Base-by-base conservation (phyloP, 208 protist genomes). In the Trichomonas tenax region DNA sequence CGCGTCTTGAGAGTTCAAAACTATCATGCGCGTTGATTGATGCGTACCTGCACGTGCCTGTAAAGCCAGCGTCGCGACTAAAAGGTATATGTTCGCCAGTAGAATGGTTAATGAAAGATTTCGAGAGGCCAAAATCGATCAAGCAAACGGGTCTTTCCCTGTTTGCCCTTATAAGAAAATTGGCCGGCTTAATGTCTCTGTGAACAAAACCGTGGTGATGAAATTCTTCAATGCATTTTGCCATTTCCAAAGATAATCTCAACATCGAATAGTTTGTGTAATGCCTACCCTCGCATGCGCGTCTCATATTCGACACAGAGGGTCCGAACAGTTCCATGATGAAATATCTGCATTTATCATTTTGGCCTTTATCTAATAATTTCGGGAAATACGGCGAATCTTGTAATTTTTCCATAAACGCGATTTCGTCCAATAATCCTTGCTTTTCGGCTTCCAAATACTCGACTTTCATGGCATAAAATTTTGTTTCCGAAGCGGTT, bases 401-500 rank as follows among this genome's bases (percentile, higher is more conserved):
- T 40, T 51, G 11, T 14, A 93, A 38, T 17, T 48, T 48, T 38
- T 93, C 44, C n/a, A 93, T 26, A 93, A 93, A 93, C 31, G 41
- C 26, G 17, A 93, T 93, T 58, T 93, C 86, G n/a, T 93, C n/a
- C 0, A 93, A 6, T 11, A 93, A 31, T 1, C 86, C 86, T 51
- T 93, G 86, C 36, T 51, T 48, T 14, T 48, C n/a, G 6, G 86
- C 86, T 21, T 34, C 40, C n/a, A n/a, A 26, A 34, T n/a, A 40
- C 26, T 93, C 86, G 31, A 93, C 86, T 93, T 93, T 93, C 86
- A 93, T 93, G 45, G 86, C 86, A 93, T 93, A 93, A 10, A 8
- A 10, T 93, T 93, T 48, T 10, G 21, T 93, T 38, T 38, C 44
- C 1, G 31, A 58, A 2, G 15, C 36, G 15, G 34, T 84, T 84